Base-by-base conservation (phyloP, 805 yeast genomes). In the Candida maesae region DNA sequence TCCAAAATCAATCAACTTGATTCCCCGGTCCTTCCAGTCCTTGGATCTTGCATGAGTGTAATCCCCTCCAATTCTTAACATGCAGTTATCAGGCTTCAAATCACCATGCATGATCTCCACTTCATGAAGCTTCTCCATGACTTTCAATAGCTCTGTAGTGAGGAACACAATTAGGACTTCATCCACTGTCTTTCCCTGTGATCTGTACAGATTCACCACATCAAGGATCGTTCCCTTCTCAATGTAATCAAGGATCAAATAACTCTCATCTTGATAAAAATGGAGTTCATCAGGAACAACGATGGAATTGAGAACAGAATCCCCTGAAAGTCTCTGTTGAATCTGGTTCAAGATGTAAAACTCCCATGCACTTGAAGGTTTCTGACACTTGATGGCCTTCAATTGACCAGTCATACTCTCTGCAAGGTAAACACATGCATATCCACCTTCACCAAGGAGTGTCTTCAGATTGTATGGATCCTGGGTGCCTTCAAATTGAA, bases 81-180 rank as follows among this genome's bases (percentile, higher is more conserved):
- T 84, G 49, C 93, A 84, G 56, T 88, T 89, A 47, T 85, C 95
- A 0, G 95, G 82, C 55, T 84, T 85, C 39, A 89, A 60, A 58
- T 89, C 95, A 2, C 95, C 95, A 63, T 89, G 96, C 11, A 89
- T 67, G 1, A 89, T 78, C 0, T 81, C 81, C 13, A 73, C 60
- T 0, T 61, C 58, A 55, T 89, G 96, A n/a, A 90, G 60, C 2
- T 65, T 59, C 38, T 78, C 79, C 6, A 87, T 61, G 0, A 76
- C 68, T 31, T 75, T 69, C 33, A 89, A 53, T 10, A 90, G 56
- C 55, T 88, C 88, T 9, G 78, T 63, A 0, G 91, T 68, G 28
- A 86, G 64, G 53, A 76, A 83, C 42, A 84, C 71, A 3, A 74
- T 75, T 5, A 88, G 56, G 0, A 66, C 58, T 55, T 89, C 96